Conservation (phyloP, 1,284 basidiomycete genomes). For the Puccinia polysora region DNA sequence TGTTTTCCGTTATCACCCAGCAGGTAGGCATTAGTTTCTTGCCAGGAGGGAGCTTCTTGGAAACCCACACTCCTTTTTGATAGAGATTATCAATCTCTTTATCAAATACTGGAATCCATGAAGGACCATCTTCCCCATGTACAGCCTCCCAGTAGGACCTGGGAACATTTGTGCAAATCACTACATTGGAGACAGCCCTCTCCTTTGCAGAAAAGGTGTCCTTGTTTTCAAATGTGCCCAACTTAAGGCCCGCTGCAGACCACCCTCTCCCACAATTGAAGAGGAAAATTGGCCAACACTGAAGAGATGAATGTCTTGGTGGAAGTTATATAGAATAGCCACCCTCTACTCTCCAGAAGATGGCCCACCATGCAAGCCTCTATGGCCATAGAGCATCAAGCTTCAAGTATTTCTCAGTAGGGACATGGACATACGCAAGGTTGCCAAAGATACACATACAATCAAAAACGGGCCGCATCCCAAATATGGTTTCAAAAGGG, state of each 20-base stretch:
- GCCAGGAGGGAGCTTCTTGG: no score
- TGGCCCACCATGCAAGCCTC: not conserved
- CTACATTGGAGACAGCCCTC: no score
- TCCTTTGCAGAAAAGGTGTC: no score
- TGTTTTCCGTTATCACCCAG: slow-evolving; percentile 11
- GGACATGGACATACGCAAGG: slow-evolving; percentile 1
- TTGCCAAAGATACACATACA: not conserved
- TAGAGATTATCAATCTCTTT: no score
- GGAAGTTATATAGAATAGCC: slow-evolving; percentile 5
- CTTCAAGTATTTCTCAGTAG: not conserved
- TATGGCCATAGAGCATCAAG: not conserved
- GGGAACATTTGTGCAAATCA: no score
- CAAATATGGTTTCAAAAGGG: slow-evolving; percentile 1
- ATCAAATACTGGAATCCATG: no score
- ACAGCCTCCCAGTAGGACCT: no score
- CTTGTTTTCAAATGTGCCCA: no score
- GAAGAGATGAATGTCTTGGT: not conserved
- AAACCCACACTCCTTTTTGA: no score
- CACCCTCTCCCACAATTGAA: not conserved
- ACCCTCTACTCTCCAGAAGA: not conserved
- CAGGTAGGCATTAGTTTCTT: not conserved
- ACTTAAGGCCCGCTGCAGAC: not conserved
- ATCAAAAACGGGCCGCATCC: not conserved
- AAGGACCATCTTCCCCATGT: no score
- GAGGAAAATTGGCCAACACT: not conserved